Percentiles rank a stretch among this genome's conserved stretches.
These are phyloP conservation scores for Ophiocordyceps camponoti-rufipedis DNA, from an alignment of 2,329 filamentous ascomycete species.

Conservation along the genomic window DNA sequence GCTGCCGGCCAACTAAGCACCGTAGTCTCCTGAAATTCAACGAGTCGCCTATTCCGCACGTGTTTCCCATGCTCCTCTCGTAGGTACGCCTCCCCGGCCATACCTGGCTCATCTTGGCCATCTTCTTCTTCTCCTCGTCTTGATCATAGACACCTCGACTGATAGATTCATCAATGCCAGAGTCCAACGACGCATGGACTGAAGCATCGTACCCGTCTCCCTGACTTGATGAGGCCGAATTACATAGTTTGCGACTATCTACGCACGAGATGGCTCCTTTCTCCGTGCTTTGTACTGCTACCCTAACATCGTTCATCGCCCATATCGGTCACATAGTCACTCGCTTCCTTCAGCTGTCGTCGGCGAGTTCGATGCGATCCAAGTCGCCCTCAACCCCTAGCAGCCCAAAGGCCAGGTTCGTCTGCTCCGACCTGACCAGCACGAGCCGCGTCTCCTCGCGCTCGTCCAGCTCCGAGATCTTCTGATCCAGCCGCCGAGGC, in stretches of 20 bases:
- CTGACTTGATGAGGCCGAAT: no score
- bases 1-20: constrained; percentile 44
- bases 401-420: constrained; percentile 63
- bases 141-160: no score
- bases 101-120: no score
- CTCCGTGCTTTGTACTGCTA: not conserved
- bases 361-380: constrained; percentile 37
- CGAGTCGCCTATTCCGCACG: no score
- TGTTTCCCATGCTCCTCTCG: not conserved
- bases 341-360: constrained; percentile 9
- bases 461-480: constrained; percentile 27
- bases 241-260: not conserved
- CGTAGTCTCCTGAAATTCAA: not conserved
- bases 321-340: no score
- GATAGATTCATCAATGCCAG: no score
- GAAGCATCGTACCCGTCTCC: no score
- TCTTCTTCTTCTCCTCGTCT: no score
- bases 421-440: constrained; percentile 41
- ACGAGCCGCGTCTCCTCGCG: constrained; percentile 31
- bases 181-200: no score
- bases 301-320: not conserved
- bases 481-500: constrained; percentile 30
- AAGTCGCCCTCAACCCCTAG: constrained; percentile 65
- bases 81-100: not conserved
- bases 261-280: not conserved